A percentile compares a stretch with the other conserved stretches of the same genome.
Conservation (phyloP, 345 rosid genomes). For the Eucalyptus sp. region DNA sequence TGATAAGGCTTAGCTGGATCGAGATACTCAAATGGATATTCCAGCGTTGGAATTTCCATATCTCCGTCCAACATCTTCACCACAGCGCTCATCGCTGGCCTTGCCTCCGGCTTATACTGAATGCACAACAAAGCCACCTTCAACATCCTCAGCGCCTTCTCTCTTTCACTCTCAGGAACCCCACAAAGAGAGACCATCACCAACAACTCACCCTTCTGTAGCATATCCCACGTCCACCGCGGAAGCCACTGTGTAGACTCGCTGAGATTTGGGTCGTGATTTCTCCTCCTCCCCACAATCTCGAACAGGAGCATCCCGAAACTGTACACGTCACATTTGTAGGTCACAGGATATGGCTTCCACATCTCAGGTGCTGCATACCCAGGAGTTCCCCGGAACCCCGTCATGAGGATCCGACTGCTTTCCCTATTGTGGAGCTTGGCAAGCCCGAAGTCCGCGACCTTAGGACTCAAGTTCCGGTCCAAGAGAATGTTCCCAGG, state of each 20-base stretch:
- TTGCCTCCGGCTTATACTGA: neutral
- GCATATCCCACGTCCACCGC: neutral
- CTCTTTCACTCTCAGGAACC: neutral
- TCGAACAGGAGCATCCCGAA: slow-evolving; percentile 11
- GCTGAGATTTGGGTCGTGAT: neutral
- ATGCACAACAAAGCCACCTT: neutral
- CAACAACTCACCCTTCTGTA: neutral
- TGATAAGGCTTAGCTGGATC: neutral
- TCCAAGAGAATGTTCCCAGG: slow-evolving; percentile 13
- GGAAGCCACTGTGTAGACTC: neutral
- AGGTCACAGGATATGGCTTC: neutral
- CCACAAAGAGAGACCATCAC: neutral
- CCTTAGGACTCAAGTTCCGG: neutral
- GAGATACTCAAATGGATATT: neutral
- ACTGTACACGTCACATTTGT: slow-evolving; percentile 14
- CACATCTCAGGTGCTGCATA: neutral
- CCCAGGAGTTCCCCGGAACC: neutral
- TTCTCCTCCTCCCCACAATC: neutral
- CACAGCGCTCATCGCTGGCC: neutral
- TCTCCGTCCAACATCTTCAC: neutral
- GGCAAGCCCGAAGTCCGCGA: slow-evolving; percentile 14
- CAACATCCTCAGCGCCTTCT: neutral
- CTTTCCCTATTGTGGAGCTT: neutral
- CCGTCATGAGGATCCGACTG: neutral
- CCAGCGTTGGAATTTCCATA: neutral